Percentiles rank a stretch among this genome's conserved stretches.
Evolutionary conservation across 805 yeast species (phyloP).

Genomic region (Maudiozyma bulderi): DNA sequence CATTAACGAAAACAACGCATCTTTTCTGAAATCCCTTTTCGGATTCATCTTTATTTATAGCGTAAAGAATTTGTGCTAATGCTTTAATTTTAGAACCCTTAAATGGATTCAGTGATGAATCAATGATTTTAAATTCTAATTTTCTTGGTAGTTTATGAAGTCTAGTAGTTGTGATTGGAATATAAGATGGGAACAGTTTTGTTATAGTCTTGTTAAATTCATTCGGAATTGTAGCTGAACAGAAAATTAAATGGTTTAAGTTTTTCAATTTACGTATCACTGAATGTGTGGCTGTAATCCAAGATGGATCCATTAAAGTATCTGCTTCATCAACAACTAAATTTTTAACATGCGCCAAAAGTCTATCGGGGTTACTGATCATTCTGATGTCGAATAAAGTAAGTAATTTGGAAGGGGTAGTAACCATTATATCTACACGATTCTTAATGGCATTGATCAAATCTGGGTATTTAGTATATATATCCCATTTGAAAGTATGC

Average conservation of each 20-base stretch:
- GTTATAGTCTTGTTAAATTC: slow-evolving; percentile 57
- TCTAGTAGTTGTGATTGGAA: slow-evolving; percentile 65
- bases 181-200: slow-evolving; percentile 53
- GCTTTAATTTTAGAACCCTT: slow-evolving; percentile 78
- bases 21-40: slow-evolving; percentile 71
- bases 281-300: slow-evolving; percentile 53
- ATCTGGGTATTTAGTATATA: slow-evolving; percentile 44
- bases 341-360: slow-evolving; percentile 40
- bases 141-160: slow-evolving; percentile 77
- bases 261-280: slow-evolving; percentile 43
- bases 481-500: slow-evolving; percentile 50
- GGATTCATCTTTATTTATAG: slow-evolving; percentile 74
- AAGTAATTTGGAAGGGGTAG: slow-evolving; percentile 71
- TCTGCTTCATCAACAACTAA: slow-evolving; percentile 91
- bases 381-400: slow-evolving; percentile 29
- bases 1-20: slow-evolving; percentile 76
- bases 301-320: slow-evolving; percentile 75
- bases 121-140: slow-evolving; percentile 63
- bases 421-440: slow-evolving; percentile 68
- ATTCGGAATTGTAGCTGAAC: slow-evolving; percentile 85
- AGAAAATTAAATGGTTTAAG: slow-evolving; percentile 57
- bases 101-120: slow-evolving; percentile 70
- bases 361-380: slow-evolving; percentile 32
- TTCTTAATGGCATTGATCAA: slow-evolving; percentile 39
- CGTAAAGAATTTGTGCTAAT: slow-evolving; percentile 77